These are phyloP conservation scores for Tagetes erecta DNA, from an alignment of 129 eudicot species.

Conservation along the genomic window DNA sequence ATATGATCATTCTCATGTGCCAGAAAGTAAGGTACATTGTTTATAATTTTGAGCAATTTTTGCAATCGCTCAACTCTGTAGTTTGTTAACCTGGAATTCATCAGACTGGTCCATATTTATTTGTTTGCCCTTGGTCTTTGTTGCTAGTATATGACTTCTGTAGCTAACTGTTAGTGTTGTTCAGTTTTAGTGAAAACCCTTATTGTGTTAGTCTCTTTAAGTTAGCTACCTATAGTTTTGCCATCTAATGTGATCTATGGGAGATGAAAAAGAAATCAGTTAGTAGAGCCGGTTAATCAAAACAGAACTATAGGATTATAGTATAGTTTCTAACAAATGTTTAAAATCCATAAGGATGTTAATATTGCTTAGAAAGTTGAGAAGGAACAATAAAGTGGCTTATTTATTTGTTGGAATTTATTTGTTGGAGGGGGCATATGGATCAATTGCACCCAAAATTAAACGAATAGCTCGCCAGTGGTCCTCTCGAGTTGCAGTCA, in stretches of 20 bases:
- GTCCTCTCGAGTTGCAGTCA: too few relatives aligned
- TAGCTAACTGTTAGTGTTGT: background rate
- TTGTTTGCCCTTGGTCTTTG: conserved; percentile 5
- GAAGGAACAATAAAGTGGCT: background rate
- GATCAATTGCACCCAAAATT: background rate
- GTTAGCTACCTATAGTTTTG: background rate
- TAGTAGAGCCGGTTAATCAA: background rate
- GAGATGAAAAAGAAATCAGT: background rate
- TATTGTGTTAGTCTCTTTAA: background rate
- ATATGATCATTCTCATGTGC: conserved; percentile 38
- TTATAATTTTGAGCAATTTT: conserved; percentile 5
- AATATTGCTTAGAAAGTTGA: background rate
- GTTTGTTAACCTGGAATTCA: conserved; percentile 9
- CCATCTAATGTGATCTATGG: background rate
- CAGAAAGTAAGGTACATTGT: conserved; percentile 44
- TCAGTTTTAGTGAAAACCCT: conserved; percentile 1
- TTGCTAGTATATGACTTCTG: background rate
- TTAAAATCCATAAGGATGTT: conserved; percentile 13
- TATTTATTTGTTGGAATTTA: too few relatives aligned
- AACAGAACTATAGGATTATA: conserved; percentile 8
- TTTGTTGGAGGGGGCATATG: background rate
- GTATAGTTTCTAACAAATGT: background rate
- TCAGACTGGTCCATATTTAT: conserved; percentile 14
- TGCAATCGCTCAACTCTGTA: conserved; percentile 10
- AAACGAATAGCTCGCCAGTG: too few relatives aligned